These are phyloP conservation scores for Nicotiana knightiana DNA, from an alignment of 257 asterid species.

Conservation along the genomic window DNA sequence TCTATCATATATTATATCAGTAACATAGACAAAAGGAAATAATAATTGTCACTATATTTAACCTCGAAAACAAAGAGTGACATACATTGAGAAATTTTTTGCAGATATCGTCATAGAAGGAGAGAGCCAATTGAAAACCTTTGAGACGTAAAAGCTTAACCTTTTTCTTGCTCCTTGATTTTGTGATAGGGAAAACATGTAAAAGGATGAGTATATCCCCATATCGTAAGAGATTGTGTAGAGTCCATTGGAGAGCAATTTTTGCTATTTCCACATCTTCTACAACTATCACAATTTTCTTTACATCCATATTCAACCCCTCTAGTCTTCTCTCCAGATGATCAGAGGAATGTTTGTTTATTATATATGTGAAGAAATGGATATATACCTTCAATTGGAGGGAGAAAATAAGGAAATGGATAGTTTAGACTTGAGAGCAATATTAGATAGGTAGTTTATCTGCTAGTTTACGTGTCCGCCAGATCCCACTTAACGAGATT, in stretches of 20 bases:
- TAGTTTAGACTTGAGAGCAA: too few relatives aligned
- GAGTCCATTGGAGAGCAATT: constrained; percentile 77
- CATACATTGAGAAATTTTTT: constrained; percentile 55
- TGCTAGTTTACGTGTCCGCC: too few relatives aligned
- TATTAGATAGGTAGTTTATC: too few relatives aligned
- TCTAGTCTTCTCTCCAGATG: neutral
- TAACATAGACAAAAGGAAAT: neutral
- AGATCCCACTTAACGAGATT: too few relatives aligned
- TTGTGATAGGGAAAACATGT: constrained; percentile 48
- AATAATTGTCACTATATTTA: neutral
- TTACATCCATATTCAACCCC: constrained; percentile 20
- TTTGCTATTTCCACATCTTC: constrained; percentile 72
- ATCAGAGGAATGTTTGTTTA: neutral
- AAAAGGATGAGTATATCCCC: constrained; percentile 73
- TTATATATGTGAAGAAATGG: neutral
- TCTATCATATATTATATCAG: neutral
- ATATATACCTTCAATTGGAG: neutral
- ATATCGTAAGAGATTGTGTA: constrained; percentile 56
- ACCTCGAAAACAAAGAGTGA: neutral
- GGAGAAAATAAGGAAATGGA: too few relatives aligned
- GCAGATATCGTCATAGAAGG: constrained; percentile 72
- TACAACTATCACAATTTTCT: constrained; percentile 65
- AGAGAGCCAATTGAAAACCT: constrained; percentile 81
- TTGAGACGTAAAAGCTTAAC: constrained; percentile 50
- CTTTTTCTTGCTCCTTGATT: constrained; percentile 48